Evolutionary conservation across 176 grass and related monocot genomes (phyloP).

Genomic region (Leersia perrieri): DNA sequence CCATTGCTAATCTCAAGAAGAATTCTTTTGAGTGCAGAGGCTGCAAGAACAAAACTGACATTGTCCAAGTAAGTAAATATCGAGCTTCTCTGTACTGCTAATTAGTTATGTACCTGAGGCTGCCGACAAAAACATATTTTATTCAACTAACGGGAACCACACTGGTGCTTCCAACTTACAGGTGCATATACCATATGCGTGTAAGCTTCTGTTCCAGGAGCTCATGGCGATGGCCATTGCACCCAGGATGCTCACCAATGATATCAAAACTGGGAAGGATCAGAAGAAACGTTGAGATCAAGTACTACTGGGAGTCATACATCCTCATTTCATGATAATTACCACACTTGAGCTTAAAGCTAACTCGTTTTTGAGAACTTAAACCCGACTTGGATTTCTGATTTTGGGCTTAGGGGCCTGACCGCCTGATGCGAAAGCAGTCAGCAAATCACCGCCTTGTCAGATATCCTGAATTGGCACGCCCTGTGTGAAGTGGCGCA

Average conservation of each 20-base stretch:
- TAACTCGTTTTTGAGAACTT: too few species aligned
- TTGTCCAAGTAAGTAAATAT: constrained; percentile 72
- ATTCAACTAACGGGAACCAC: not conserved
- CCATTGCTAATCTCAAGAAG: constrained; percentile 98
- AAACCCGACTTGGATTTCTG: not conserved
- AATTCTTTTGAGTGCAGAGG: constrained; percentile 91
- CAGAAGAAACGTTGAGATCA: constrained; percentile 60
- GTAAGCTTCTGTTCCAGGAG: constrained; percentile 92
- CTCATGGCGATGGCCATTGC: constrained; percentile 95
- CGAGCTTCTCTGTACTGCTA: not conserved
- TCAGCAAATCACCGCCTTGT: not conserved
- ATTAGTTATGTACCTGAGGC: not conserved
- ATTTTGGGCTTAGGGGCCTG: not conserved
- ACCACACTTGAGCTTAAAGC: too few species aligned
- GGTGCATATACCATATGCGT: constrained; percentile 93
- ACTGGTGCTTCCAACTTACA: constrained; percentile 12
- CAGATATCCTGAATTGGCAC: not conserved
- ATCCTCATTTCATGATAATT: not conserved
- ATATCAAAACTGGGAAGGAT: constrained; percentile 57
- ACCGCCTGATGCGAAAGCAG: not conserved
- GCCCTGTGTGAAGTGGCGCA: not conserved
- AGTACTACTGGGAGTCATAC: not conserved
- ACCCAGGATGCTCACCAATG: constrained; percentile 81
- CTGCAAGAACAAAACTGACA: constrained; percentile 99
- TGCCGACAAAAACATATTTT: not conserved